Evolutionary conservation across 352 stramenopile species (phyloP).

Genomic region (Pythium dissotocum): DNA sequence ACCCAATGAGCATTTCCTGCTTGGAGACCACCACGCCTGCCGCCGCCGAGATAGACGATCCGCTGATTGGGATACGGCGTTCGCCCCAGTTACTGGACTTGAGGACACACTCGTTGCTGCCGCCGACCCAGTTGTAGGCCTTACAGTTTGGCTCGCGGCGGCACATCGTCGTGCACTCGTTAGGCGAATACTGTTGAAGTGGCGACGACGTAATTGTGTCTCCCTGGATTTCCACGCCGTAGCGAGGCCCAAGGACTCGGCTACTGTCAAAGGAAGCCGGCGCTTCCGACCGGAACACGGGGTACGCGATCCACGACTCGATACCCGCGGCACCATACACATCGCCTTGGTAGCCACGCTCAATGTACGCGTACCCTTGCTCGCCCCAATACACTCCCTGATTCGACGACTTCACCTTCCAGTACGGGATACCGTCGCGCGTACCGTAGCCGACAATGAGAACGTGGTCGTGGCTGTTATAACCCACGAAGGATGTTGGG

Average conservation of each 20-base stretch:
- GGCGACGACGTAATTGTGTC: background rate
- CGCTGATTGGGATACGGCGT: background rate
- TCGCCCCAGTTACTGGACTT: constrained; percentile 22
- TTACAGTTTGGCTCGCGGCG: constrained; percentile 13
- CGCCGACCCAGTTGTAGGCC: constrained; percentile 7
- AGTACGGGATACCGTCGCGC: constrained; percentile 26
- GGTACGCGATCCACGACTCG: constrained; percentile 22
- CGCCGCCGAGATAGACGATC: background rate
- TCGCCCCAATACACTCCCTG: constrained; percentile 31
- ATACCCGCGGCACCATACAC: constrained; percentile 15
- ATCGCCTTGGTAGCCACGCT: constrained; percentile 22
- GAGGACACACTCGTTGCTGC: constrained; percentile 10
- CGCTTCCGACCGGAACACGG: constrained; percentile 5
- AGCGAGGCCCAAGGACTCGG: background rate
- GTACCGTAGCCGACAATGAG: constrained; percentile 38
- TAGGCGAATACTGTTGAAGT: background rate
- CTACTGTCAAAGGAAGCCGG: background rate
- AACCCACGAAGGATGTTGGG: background rate
- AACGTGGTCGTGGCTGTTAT: constrained; percentile 30
- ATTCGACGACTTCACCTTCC: constrained; percentile 51
- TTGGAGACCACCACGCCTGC: constrained; percentile 6
- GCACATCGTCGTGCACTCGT: constrained; percentile 17
- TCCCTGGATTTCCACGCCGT: constrained; percentile 9
- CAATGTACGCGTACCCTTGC: constrained; percentile 36
- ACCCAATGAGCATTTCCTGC: background rate